Evolutionary conservation across 176 grass and related monocot genomes (phyloP), one percentile per base, ranked within the genome.

Genomic region (Aegilops speltoides): DNA sequence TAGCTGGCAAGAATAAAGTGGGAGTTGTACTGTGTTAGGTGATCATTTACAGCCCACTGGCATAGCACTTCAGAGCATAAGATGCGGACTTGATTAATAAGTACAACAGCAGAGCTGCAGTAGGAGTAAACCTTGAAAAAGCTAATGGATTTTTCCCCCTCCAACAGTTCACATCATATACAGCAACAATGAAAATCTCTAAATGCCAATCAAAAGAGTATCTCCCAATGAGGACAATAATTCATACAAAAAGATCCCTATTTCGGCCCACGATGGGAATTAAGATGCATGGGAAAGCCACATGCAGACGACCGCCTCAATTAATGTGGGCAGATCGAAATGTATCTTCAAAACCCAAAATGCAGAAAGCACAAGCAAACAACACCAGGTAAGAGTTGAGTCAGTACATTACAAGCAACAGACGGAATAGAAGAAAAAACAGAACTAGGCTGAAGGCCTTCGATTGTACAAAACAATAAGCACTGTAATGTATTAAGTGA

Each of bases 311-410:
- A 72, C 67, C 16, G 3, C 31, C 66, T 56, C 46, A 72, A 72
- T 37, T 59, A 72, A 66, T 71, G 45, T 56, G 16, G n/a, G 37
- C 78, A 72, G 19, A 82, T 48, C 22, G 20, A 13, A 80, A 40
- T 10, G 62, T 40, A 83, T 79, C 64, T 54, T 48, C 68, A 26
- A 7, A 32, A 66, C 62, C 50, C 23, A 9, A 59, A 86, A 28
- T 78, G 56, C 52, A 68, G 45, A 85, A 84, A 82, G 64, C 50
- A 88, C 40, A 69, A n/a, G 16, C 79, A 80, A 68, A 81, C 81
- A 83, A 41, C 32, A 80, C 13, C 54, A 73, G 48, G 16, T 59
- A 68, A 48, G 29, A 41, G 46, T 28, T 15, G 9, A 63, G 28
- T 48, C 46, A 10, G 24, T 75, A 68, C 6, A 43, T 41, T 32